Conservation (phyloP, 1,284 basidiomycete species). For the Apiotrichum domesticum region DNA sequence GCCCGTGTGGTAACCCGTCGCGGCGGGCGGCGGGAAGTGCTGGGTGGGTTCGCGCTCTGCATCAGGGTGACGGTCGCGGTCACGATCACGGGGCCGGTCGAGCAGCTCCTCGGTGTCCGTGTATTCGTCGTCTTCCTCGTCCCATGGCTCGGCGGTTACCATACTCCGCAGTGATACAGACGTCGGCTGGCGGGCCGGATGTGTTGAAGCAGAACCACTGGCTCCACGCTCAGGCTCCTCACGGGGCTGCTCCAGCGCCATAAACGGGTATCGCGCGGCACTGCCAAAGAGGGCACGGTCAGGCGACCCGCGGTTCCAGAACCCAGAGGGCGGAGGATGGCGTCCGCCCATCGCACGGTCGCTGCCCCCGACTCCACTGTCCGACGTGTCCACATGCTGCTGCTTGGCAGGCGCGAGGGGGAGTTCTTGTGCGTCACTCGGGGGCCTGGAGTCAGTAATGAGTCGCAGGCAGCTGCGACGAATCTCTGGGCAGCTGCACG, state of each 20-base stretch:
- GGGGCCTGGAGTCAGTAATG: slow-evolving; percentile 1
- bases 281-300: slow-evolving; percentile 11
- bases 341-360: neutral
- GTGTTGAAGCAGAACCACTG: neutral
- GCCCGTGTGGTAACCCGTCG: neutral
- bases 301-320: slow-evolving; percentile 13
- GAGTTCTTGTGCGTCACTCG: neutral
- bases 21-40: slow-evolving; percentile 1
- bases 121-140: slow-evolving; percentile 17
- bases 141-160: slow-evolving; percentile 18
- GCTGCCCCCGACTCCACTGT: neutral
- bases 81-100: neutral
- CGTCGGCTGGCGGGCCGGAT: slow-evolving; percentile 1
- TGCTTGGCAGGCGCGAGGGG: slow-evolving; percentile 10
- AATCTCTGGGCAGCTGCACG: neutral
- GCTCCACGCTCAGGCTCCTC: slow-evolving; percentile 2
- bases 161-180: slow-evolving; percentile 20
- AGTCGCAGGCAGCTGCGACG: neutral
- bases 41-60: neutral
- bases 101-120: slow-evolving; percentile 4
- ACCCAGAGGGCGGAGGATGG: slow-evolving; percentile 1
- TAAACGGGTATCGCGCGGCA: slow-evolving; percentile 15
- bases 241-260: slow-evolving; percentile 8
- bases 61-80: neutral
- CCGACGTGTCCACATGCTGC: slow-evolving; percentile 2